Conservation (phyloP, 2,329 filamentous ascomycete genomes). For the Arachnopeziza araneosa region DNA sequence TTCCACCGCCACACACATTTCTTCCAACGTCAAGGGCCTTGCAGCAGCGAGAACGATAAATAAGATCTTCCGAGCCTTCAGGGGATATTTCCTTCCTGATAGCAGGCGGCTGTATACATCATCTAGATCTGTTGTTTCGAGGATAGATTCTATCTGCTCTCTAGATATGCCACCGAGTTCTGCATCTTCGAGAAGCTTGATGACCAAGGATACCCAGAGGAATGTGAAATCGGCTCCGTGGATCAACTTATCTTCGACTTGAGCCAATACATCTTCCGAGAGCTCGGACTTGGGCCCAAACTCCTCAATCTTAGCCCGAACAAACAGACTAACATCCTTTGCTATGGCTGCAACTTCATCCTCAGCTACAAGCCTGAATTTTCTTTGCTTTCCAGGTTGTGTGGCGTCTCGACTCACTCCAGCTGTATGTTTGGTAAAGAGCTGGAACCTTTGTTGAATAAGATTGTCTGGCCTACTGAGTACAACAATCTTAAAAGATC, state of each 20-base stretch:
- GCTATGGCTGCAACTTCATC: constrained; percentile 17
- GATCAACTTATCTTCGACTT: background rate
- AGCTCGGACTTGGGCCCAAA: background rate
- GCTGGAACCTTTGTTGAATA: constrained; percentile 25
- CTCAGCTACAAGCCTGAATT: constrained; percentile 35
- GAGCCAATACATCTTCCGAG: background rate
- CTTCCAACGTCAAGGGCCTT: background rate
- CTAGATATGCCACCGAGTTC: background rate
- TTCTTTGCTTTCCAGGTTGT: too few species aligned
- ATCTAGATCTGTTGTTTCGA: background rate
- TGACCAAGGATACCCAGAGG: background rate
- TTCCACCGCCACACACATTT: background rate
- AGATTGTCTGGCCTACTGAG: constrained; percentile 33
- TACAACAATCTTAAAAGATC: constrained; percentile 30
- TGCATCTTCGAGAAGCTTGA: background rate
- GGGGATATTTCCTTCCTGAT: background rate
- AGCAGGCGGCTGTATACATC: background rate
- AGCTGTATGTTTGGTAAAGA: constrained; percentile 23
- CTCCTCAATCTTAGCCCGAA: background rate
- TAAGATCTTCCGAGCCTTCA: background rate
- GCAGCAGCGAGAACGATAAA: background rate
- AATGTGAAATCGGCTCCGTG: background rate
- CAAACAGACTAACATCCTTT: background rate
- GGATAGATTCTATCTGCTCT: background rate
- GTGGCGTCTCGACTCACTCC: too few species aligned